phyloP scores from a whole-genome alignment of 306 rosid genomes.

The Fagus sylvatica region DNA sequence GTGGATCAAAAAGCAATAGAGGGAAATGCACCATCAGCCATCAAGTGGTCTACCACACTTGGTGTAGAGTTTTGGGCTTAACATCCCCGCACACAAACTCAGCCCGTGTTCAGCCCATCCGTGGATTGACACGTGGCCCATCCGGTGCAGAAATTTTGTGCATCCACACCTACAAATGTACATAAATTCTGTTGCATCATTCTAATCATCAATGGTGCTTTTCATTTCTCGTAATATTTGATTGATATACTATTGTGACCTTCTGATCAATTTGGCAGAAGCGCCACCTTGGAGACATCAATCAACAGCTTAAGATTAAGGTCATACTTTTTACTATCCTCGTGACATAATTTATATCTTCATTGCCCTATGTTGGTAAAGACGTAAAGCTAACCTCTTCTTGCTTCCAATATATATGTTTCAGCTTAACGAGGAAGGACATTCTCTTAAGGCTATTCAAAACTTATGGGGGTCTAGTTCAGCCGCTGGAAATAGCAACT shows the following conservation, averaged over 20 bases:
- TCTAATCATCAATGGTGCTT: neutral
- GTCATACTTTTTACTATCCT: constrained; percentile 21
- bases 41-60: too few relatives aligned
- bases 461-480: constrained; percentile 57
- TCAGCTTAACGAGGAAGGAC: constrained; percentile 76
- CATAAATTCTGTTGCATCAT: too few relatives aligned
- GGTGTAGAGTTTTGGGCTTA: too few relatives aligned
- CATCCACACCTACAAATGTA: too few relatives aligned
- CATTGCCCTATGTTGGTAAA: neutral
- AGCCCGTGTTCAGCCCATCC: too few relatives aligned
- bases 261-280: constrained; percentile 49
- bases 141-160: too few relatives aligned
- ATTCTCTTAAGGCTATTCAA: constrained; percentile 56
- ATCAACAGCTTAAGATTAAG: constrained; percentile 73
- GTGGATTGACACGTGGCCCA: too few relatives aligned
- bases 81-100: too few relatives aligned
- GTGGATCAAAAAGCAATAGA: too few relatives aligned
- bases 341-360: neutral
- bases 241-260: neutral
- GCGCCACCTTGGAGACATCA: constrained; percentile 71
- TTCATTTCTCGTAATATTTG: too few relatives aligned
- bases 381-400: neutral
- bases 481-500: constrained; percentile 48
- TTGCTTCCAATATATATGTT: neutral
- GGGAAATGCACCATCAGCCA: too few relatives aligned